Conservation (phyloP, 352 stramenopile species). For the Pythium myriotylum region DNA sequence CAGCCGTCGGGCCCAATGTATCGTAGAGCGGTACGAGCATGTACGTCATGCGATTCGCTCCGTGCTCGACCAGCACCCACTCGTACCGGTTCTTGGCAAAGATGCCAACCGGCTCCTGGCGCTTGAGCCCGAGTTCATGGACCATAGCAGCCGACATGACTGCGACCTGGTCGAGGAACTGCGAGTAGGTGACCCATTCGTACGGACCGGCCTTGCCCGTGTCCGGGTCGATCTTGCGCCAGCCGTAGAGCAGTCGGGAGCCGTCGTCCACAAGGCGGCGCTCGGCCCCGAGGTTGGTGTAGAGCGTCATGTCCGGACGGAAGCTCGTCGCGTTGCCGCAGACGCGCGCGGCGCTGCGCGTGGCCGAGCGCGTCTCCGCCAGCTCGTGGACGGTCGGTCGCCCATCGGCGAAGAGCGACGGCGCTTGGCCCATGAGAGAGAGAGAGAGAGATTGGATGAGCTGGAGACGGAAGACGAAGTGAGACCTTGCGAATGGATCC, state of each 20-base stretch:
- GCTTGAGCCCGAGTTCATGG: conserved; percentile 23
- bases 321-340: conserved; percentile 27
- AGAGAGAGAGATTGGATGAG: neutral
- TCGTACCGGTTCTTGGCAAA: conserved; percentile 57
- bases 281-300: conserved; percentile 43
- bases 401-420: conserved; percentile 52
- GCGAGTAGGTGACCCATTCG: conserved; percentile 46
- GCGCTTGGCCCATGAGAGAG: conserved; percentile 38
- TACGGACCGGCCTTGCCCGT: conserved; percentile 32
- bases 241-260: conserved; percentile 34
- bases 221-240: conserved; percentile 21
- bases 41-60: conserved; percentile 50
- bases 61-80: conserved; percentile 44
- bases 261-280: conserved; percentile 30
- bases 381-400: conserved; percentile 39
- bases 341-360: conserved; percentile 40
- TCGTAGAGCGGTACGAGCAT: conserved; percentile 62
- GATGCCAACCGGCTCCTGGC: conserved; percentile 45
- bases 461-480: neutral
- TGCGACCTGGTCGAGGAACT: conserved; percentile 32
- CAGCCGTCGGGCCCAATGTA: conserved; percentile 49
- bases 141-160: conserved; percentile 25
- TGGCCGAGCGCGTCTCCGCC: conserved; percentile 36
- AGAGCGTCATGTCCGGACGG: conserved; percentile 46
- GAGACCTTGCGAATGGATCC: neutral